Conservation (phyloP, 176 grass and related monocot species). For the Tuctoria greenei region DNA sequence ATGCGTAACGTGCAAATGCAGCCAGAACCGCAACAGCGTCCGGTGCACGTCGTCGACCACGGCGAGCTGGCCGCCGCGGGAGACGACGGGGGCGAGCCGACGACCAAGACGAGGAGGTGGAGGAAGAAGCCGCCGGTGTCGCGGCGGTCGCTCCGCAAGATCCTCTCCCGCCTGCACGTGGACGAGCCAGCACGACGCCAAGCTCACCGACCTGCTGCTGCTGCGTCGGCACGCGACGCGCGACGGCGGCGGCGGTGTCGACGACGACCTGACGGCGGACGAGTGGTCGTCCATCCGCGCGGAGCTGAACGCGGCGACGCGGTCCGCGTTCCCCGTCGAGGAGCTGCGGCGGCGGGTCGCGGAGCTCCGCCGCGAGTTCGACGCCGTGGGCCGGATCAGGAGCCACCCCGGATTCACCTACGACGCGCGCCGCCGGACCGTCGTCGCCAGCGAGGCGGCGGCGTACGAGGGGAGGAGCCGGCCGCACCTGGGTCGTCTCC, state of each 20-base stretch:
- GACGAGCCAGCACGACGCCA: conserved; percentile 44
- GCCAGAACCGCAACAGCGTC: background rate
- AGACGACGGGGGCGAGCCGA: background rate
- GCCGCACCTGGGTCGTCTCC: conserved; percentile 7
- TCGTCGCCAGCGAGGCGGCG: conserved; percentile 37
- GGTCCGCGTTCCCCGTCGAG: conserved; percentile 36
- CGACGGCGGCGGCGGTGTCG: background rate
- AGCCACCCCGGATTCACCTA: conserved; percentile 30
- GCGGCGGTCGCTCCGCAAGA: conserved; percentile 44
- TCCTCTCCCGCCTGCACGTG: conserved; percentile 44
- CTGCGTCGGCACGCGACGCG: background rate
- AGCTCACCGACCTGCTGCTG: conserved; percentile 41
- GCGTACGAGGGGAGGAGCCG: conserved; percentile 25
- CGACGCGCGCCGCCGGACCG: conserved; percentile 31
- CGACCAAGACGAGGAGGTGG: conserved; percentile 37
- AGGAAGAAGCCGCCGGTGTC: no score
- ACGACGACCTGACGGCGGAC: conserved; percentile 24
- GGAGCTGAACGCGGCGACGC: conserved; percentile 37
- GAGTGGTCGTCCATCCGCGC: conserved; percentile 34
- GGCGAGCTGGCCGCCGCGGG: background rate
- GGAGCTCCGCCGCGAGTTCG: conserved; percentile 38
- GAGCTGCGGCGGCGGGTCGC: conserved; percentile 36
- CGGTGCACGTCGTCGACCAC: background rate
- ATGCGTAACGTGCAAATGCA: background rate
- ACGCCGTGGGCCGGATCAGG: conserved; percentile 27